phyloP scores from a whole-genome alignment of 164 flowering plant species.

The Liriodendron chinense region DNA sequence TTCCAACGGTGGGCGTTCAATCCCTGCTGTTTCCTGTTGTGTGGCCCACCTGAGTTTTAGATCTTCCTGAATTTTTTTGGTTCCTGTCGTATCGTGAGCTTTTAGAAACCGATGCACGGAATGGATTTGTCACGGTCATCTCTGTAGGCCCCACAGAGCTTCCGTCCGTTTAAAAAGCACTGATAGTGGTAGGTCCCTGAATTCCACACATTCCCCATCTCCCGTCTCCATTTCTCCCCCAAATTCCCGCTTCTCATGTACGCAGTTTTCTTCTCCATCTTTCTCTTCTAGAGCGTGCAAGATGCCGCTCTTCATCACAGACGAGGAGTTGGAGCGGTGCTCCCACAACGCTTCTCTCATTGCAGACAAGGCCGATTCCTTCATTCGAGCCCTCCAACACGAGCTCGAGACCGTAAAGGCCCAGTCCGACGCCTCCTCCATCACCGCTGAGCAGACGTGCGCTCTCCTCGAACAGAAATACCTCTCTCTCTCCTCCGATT shows the following conservation, averaged over 20 bases:
- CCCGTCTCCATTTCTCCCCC: not conserved
- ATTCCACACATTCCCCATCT: not conserved
- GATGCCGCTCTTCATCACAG: conserved; percentile 86
- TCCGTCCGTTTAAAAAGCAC: no score
- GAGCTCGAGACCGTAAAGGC: conserved; percentile 73
- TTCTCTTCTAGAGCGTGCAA: not conserved
- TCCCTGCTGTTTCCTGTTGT: no score
- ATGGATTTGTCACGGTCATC: no score
- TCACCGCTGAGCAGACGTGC: conserved; percentile 87
- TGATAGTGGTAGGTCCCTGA: no score
- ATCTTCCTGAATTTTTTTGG: no score
- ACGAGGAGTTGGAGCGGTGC: conserved; percentile 61
- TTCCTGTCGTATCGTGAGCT: no score
- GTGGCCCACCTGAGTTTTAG: no score
- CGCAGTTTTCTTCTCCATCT: not conserved
- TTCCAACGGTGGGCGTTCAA: no score
- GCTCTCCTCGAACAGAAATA: conserved; percentile 82
- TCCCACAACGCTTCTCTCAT: conserved; percentile 40
- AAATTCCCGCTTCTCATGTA: not conserved
- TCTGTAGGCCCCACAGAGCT: no score
- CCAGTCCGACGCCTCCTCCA: conserved; percentile 75
- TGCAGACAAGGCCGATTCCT: conserved; percentile 76
- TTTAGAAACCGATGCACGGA: no score
- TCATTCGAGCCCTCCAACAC: conserved; percentile 41
- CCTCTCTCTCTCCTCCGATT: conserved; percentile 66